Evolutionary conservation across 176 grass and related monocot species (phyloP).

Genomic region (Phyllostachys edulis): DNA sequence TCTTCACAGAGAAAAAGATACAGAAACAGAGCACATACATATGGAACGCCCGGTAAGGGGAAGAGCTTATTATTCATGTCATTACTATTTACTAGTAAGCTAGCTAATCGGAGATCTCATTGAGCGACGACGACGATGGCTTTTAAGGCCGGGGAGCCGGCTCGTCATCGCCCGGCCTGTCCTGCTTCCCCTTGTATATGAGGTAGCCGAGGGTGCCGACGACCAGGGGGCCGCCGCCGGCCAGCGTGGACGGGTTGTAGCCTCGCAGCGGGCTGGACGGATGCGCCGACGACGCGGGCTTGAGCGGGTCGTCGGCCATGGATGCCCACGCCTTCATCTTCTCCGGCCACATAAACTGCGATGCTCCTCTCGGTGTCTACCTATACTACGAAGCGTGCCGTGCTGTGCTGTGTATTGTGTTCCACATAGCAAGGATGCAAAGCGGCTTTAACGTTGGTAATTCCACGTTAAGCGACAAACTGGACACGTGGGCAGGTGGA

Average conservation of each 20-base stretch:
- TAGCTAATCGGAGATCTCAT: conserved; percentile 11
- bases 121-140: not conserved
- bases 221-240: conserved; percentile 38
- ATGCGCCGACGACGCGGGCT: conserved; percentile 5
- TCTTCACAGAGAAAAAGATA: not conserved
- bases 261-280: conserved; percentile 32
- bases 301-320: conserved; percentile 40
- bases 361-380: not conserved
- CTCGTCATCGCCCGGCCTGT: conserved; percentile 5
- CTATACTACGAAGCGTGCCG: not conserved
- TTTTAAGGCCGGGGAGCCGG: conserved; percentile 22
- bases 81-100: not conserved
- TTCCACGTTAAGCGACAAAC: conserved; percentile 25
- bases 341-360: conserved; percentile 36
- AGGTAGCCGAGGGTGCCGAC: conserved; percentile 49
- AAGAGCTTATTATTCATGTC: not conserved
- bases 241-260: conserved; percentile 54
- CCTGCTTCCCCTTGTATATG: conserved; percentile 49
- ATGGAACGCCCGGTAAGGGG: not conserved
- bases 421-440: not conserved
- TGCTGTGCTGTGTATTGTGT: not conserved
- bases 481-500: not conserved
- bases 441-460: conserved; percentile 16
- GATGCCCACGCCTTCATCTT: conserved; percentile 41
- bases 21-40: not conserved